Conservation (phyloP, 192 early-diverging fungal genomes). For the Tieghemiomyces parasiticus region DNA sequence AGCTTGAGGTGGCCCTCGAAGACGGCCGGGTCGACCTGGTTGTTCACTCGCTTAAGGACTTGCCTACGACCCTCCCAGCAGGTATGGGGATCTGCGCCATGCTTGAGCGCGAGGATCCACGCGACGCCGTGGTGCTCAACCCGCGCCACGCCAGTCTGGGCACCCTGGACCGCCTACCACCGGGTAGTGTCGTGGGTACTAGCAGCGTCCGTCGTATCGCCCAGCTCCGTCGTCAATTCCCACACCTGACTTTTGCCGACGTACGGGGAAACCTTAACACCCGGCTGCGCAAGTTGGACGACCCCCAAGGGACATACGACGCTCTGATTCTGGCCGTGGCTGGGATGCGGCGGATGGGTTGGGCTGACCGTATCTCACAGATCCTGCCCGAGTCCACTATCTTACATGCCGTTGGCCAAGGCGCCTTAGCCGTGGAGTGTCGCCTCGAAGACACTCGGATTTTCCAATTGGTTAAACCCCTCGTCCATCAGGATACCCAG, state of each 20-base stretch:
- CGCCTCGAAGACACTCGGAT: conserved; percentile 42
- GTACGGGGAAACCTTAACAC: conserved; percentile 79
- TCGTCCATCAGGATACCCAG: conserved; percentile 49
- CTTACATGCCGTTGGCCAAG: conserved; percentile 86
- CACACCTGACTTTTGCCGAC: conserved; percentile 58
- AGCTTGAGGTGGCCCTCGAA: conserved; percentile 67
- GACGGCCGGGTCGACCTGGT: conserved; percentile 58
- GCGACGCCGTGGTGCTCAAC: conserved; percentile 75
- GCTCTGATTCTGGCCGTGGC: conserved; percentile 80
- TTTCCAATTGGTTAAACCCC: conserved; percentile 31
- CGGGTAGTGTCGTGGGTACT: conserved; percentile 70
- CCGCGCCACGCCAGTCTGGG: conserved; percentile 13
- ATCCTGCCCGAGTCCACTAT: conserved; percentile 39
- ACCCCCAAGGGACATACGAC: conserved; percentile 41
- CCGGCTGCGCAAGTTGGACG: conserved; percentile 74
- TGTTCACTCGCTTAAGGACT: conserved; percentile 90
- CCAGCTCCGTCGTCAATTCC: conserved; percentile 66
- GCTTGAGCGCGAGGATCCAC: conserved; percentile 74
- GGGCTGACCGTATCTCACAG: conserved; percentile 54
- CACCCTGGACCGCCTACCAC: conserved; percentile 45
- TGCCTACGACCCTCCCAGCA: conserved; percentile 69
- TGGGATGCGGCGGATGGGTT: conserved; percentile 58
- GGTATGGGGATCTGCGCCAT: conserved; percentile 75
- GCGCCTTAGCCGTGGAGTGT: conserved; percentile 76
- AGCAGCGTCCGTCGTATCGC: conserved; percentile 76